Base-by-base conservation (phyloP, 2,329 filamentous ascomycete genomes). In the Xylariaceae sp. region DNA sequence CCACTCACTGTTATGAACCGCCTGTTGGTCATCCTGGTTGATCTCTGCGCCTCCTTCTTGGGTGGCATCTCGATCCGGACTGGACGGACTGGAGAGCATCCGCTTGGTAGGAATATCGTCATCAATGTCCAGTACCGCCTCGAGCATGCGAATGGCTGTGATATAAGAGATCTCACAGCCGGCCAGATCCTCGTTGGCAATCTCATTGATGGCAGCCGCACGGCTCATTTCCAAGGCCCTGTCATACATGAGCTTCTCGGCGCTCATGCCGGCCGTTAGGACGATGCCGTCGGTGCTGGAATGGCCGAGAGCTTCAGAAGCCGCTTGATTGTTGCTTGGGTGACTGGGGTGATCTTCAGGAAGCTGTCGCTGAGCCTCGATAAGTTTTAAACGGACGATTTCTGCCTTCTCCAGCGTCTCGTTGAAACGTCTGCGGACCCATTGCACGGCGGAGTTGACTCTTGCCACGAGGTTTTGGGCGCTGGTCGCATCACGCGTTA, bases 161-260 rank as follows among this genome's bases (percentile, higher is more conserved):
- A 86, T 73, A 55, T 98, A 98, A 13, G 88, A 89, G 17, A 94
- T 79, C 53, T 96, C 89, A 54, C 90, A 96, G 12, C 88, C 87
- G 1, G 68, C 63, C 16, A 96, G 67, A 57, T 96, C 89, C 42
- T 92, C 85, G 37, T 90, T 88, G 2, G 92, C 87, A 31, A 98
- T 83, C 61, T 98, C 92, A 49, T 94, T 93, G 53, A 96, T 92
- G 6, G 92, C 92, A 6, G 92, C 90, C 4, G 85, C 79, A 33
- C 88, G 79, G 56, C 88, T 95, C 92, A 98, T 96, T 57, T 98
- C 92, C 15, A 96, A 67, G 1, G 92, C 92, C 29, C 92, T 84
- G 49, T 98, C 92, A 55, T 95, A 98, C 88, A 98, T 95, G 29
- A 98, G 68, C 61, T 89, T 94, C 64, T 96, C 92, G 0, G 92